phyloP scores from a whole-genome alignment of 139 green algal genomes.

The Tetraselmis chui region DNA sequence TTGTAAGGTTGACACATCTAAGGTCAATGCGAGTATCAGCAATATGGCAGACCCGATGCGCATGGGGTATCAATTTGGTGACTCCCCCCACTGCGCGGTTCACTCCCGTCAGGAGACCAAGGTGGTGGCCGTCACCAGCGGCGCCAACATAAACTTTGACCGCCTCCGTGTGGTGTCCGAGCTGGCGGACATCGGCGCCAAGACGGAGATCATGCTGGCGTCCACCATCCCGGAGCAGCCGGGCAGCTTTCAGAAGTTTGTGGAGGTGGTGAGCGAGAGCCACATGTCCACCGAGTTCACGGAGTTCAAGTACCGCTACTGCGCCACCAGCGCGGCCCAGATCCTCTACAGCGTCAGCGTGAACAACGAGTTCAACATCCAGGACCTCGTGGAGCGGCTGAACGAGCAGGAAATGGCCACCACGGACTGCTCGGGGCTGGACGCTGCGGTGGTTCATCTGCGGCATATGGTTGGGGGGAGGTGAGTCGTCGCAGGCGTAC shows the following conservation, averaged over 20 bases:
- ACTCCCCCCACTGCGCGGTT: no score
- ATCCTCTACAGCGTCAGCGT: constrained; percentile 66
- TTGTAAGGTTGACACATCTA: no score
- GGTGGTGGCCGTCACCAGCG: constrained; percentile 54
- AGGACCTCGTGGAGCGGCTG: constrained; percentile 56
- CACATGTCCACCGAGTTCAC: constrained; percentile 51
- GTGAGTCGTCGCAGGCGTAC: no score
- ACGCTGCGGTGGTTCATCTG: constrained; percentile 74
- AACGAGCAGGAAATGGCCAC: constrained; percentile 46
- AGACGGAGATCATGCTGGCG: constrained; percentile 59
- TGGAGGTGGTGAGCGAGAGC: constrained; percentile 22
- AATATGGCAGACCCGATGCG: no score
- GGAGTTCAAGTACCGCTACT: constrained; percentile 94
- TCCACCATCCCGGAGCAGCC: constrained; percentile 75
- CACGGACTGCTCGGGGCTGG: constrained; percentile 62
- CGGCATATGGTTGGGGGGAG: constrained; percentile 81
- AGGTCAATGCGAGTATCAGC: no score
- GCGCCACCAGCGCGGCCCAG: constrained; percentile 41
- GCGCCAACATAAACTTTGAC: constrained; percentile 97
- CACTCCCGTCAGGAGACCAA: constrained; percentile 44
- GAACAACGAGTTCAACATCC: constrained; percentile 26
- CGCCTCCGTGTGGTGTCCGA: constrained; percentile 85
- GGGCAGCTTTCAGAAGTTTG: constrained; percentile 60
- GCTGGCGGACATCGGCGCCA: constrained; percentile 83
- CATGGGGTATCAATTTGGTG: no score